A percentile compares a stretch with the other conserved stretches of the same genome.
These are phyloP conservation scores for Eurotiales sp. DNA, from an alignment of 2,329 filamentous ascomycete genomes.

Conservation along the genomic window DNA sequence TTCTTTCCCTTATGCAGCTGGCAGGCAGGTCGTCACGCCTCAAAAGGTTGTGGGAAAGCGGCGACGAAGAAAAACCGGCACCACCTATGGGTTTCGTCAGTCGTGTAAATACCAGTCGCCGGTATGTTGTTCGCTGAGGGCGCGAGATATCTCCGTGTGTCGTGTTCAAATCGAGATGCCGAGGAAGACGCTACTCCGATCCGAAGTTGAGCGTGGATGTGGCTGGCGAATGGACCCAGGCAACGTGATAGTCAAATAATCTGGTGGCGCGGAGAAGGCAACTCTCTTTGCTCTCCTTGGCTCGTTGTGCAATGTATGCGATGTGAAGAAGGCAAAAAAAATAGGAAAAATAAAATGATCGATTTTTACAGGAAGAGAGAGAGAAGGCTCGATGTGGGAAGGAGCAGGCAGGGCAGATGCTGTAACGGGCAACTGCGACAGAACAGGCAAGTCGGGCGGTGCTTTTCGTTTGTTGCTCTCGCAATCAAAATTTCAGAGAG, in stretches of 20 bases:
- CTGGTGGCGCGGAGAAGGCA: neutral
- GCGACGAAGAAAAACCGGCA: neutral
- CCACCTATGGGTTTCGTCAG: neutral
- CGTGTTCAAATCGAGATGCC: too few species aligned
- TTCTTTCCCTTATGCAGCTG: neutral
- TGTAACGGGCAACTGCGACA: conserved; percentile 11
- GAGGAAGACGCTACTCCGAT: neutral
- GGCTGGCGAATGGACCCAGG: neutral
- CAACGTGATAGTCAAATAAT: neutral
- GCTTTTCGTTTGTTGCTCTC: neutral
- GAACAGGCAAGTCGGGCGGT: neutral
- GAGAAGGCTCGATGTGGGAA: neutral
- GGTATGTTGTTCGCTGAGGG: too few species aligned
- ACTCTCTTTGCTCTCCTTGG: neutral
- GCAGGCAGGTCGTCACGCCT: conserved; percentile 7
- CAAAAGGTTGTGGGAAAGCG: neutral
- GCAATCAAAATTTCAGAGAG: neutral
- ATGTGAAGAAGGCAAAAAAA: too few species aligned
- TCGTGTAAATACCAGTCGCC: too few species aligned
- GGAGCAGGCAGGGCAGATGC: neutral
- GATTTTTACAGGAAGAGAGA: neutral
- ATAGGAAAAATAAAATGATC: neutral
- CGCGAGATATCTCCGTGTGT: too few species aligned
- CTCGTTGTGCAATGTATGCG: too few species aligned
- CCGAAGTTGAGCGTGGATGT: neutral